Conservation (phyloP, 352 stramenopile genomes). For the Globisporangium megalacanthum region DNA sequence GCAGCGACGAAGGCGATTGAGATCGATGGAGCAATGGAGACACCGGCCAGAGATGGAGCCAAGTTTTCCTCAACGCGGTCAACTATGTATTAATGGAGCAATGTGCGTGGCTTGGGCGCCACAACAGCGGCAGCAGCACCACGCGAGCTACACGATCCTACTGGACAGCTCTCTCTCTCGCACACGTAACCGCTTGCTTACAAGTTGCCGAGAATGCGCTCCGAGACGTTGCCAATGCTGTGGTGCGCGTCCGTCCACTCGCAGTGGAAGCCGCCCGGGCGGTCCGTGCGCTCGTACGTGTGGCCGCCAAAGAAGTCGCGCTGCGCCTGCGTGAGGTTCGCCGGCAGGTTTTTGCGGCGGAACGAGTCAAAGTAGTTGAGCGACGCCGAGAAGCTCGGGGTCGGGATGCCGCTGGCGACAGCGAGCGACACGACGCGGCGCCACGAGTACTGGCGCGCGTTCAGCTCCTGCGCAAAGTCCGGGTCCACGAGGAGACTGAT, state of each 20-base stretch:
- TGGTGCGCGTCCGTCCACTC: conserved; percentile 97
- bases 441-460: conserved; percentile 94
- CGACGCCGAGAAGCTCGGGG: conserved; percentile 89
- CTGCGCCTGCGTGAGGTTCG: conserved; percentile 98
- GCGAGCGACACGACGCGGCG: conserved; percentile 94
- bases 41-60: too few species aligned
- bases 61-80: too few species aligned
- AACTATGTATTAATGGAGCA: too few species aligned
- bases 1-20: too few species aligned
- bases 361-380: conserved; percentile 99
- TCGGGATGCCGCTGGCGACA: conserved; percentile 92
- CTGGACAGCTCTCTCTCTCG: neutral
- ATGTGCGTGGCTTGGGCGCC: too few species aligned
- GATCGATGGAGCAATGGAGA: too few species aligned
- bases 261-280: conserved; percentile 95
- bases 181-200: conserved; percentile 24
- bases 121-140: too few species aligned
- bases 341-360: conserved; percentile 91
- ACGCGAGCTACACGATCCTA: too few species aligned
- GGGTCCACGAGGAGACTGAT: conserved; percentile 97
- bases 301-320: conserved; percentile 99
- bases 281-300: conserved; percentile 96
- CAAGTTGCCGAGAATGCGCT: conserved; percentile 91
- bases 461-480: conserved; percentile 94
- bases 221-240: conserved; percentile 93